These are phyloP conservation scores for Somion occarium DNA, from an alignment of 1,284 basidiomycete species.

Conservation along the genomic window DNA sequence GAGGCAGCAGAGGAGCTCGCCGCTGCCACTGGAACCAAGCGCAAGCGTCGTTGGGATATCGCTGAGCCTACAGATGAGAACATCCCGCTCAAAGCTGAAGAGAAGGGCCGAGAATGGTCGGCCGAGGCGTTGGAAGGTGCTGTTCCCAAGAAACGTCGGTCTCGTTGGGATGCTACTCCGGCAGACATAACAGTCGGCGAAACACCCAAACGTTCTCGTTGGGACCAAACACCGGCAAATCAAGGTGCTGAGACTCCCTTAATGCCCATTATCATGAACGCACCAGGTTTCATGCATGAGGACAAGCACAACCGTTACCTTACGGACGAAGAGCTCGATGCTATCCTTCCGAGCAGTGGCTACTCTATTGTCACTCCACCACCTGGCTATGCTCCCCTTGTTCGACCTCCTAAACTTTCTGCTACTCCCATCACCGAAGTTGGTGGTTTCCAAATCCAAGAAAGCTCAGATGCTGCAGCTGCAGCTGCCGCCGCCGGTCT, in stretches of 20 bases:
- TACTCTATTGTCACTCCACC: slow-evolving; percentile 94
- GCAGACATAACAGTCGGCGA: slow-evolving; percentile 55
- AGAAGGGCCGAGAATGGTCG: slow-evolving; percentile 60
- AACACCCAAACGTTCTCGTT: slow-evolving; percentile 82
- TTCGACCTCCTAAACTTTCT: slow-evolving; percentile 77
- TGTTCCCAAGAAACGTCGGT: slow-evolving; percentile 86
- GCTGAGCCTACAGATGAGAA: slow-evolving; percentile 58
- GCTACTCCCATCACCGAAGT: slow-evolving; percentile 68
- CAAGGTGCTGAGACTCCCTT: slow-evolving; percentile 53
- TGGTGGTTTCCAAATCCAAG: slow-evolving; percentile 94
- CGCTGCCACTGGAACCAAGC: slow-evolving; percentile 54
- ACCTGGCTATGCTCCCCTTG: slow-evolving; percentile 85
- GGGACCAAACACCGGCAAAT: slow-evolving; percentile 86
- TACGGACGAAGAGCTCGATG: slow-evolving; percentile 93
- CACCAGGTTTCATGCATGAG: slow-evolving; percentile 76
- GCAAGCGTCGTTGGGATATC: slow-evolving; percentile 88
- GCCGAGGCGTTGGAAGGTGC: slow-evolving; percentile 67
- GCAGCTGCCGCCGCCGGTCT: slow-evolving; percentile 87
- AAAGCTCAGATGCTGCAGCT: slow-evolving; percentile 85
- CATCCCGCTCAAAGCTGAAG: slow-evolving; percentile 52
- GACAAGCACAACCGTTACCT: slow-evolving; percentile 95
- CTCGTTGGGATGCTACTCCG: slow-evolving; percentile 92
- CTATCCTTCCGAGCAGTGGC: slow-evolving; percentile 81
- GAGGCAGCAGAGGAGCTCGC: slow-evolving; percentile 65
- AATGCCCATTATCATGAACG: slow-evolving; percentile 81